phyloP scores from a whole-genome alignment of 768 basidiomycete species.

The Candolleomyces eurysporus region DNA sequence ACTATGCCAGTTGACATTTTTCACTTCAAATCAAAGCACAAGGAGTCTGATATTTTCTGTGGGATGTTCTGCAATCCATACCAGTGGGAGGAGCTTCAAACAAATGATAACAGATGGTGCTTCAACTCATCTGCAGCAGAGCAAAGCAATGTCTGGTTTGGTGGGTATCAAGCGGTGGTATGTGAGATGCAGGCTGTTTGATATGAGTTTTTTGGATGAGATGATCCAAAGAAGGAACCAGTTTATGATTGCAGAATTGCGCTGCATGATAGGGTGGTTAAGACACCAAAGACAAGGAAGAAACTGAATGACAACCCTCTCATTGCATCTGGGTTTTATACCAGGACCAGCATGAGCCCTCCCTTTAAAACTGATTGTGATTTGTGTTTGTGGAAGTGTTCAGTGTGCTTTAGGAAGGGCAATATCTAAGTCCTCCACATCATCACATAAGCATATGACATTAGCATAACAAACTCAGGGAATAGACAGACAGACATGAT shows the following conservation, averaged over 20 bases:
- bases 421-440: not conserved
- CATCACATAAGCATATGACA: not conserved
- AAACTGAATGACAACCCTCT: not conserved
- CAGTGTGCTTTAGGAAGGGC: not conserved
- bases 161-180: conserved; percentile 31
- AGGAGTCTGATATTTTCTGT: conserved; percentile 23
- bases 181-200: conserved; percentile 30
- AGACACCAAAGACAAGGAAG: not conserved
- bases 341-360: not conserved
- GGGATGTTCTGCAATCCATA: conserved; percentile 28
- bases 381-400: not conserved
- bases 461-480: not conserved
- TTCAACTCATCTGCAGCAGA: conserved; percentile 43
- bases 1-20: conserved; percentile 17
- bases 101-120: conserved; percentile 26
- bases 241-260: no score
- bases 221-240: no score
- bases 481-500: not conserved
- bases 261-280: no score
- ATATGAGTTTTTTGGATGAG: conserved; percentile 40
- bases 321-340: conserved; percentile 2
- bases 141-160: conserved; percentile 42
- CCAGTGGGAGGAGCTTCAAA: conserved; percentile 32
- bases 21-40: conserved; percentile 34
- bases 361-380: not conserved